A percentile compares a stretch with the other conserved stretches of the same genome.
phyloP scores from a whole-genome alignment of 352 stramenopile species.

The Aphanomyces stellatus region DNA sequence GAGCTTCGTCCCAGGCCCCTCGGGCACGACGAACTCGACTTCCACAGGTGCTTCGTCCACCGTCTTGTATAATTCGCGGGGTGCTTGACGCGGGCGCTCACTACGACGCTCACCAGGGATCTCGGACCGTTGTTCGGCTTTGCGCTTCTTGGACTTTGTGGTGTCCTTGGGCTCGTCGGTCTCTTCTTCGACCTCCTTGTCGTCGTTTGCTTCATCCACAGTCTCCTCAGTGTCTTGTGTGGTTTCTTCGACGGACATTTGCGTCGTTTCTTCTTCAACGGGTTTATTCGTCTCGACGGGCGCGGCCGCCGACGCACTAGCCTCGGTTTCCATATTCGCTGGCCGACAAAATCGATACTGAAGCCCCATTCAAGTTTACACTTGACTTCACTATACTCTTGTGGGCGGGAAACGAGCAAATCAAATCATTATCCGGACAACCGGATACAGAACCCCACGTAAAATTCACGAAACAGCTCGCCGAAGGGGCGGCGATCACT shows the following conservation, averaged over 20 bases:
- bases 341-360: neutral
- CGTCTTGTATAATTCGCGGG: neutral
- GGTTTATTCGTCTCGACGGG: neutral
- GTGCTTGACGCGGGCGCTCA: conserved; percentile 1
- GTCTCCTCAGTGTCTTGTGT: neutral
- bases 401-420: neutral
- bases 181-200: neutral
- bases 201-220: neutral
- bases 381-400: conserved; percentile 1
- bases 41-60: conserved; percentile 29
- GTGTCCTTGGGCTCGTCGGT: neutral
- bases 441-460: neutral
- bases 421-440: conserved; percentile 5
- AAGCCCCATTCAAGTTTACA: neutral
- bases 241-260: neutral
- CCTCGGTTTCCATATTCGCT: neutral
- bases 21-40: conserved; percentile 54
- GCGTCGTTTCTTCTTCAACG: neutral
- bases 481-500: neutral
- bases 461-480: too few relatives aligned
- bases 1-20: conserved; percentile 44
- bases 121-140: neutral
- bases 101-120: conserved; percentile 9
- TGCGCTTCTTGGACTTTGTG: neutral
- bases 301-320: neutral